Percentiles rank a stretch among this genome's conserved stretches.
Evolutionary conservation across 805 yeast genomes (phyloP).

Genomic region (Wilhelminamyces savonicus): DNA sequence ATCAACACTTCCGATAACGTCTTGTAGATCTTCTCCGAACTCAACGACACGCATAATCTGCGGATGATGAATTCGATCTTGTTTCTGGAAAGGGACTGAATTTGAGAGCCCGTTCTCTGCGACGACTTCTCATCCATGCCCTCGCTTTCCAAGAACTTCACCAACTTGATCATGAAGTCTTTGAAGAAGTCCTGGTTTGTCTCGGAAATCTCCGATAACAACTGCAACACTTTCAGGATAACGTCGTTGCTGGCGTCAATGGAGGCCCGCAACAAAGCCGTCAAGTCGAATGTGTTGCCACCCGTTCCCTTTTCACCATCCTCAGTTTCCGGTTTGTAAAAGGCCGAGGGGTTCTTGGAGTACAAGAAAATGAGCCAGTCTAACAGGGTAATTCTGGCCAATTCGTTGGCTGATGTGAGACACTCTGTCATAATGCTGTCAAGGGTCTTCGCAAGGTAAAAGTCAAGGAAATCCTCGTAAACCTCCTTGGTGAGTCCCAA

Average conservation of each 20-base stretch:
- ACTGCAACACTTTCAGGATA: conserved; percentile 62
- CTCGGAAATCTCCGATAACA: conserved; percentile 69
- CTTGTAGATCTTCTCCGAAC: conserved; percentile 77
- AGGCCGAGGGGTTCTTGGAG: conserved; percentile 43
- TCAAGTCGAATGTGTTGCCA: conserved; percentile 43
- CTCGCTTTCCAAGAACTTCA: conserved; percentile 66
- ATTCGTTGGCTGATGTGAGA: conserved; percentile 47
- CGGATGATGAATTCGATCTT: conserved; percentile 70
- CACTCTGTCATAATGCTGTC: conserved; percentile 65
- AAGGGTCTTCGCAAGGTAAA: conserved; percentile 45
- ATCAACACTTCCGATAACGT: conserved; percentile 73
- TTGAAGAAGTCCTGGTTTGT: conserved; percentile 72
- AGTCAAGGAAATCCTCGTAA: conserved; percentile 34
- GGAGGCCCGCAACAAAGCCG: conserved; percentile 68
- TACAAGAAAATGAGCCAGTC: conserved; percentile 89
- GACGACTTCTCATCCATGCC: conserved; percentile 8
- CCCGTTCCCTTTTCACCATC: conserved; percentile 13
- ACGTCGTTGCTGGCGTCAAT: conserved; percentile 71
- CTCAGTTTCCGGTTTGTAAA: conserved; percentile 26
- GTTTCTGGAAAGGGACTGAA: conserved; percentile 53
- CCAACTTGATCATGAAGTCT: conserved; percentile 64
- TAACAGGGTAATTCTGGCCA: conserved; percentile 74
- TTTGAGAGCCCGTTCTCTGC: neutral
- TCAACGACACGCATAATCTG: conserved; percentile 73
- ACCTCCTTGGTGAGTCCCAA: conserved; percentile 36